Base-by-base conservation (phyloP, 352 stramenopile genomes). In the Plasmopara muralis region DNA sequence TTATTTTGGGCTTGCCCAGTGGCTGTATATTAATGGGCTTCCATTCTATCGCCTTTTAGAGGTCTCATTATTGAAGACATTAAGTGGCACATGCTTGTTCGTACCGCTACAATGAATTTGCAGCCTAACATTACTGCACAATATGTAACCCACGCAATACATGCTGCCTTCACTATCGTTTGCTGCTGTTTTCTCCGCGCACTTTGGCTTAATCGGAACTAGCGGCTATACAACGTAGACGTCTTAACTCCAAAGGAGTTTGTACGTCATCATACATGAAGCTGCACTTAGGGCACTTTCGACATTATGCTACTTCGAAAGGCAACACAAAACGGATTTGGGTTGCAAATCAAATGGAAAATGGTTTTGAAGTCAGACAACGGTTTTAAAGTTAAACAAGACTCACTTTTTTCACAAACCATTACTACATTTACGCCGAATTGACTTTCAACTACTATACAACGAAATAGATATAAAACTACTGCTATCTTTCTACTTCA, bases 1-100 rank as follows among this genome's bases (percentile, higher is more conserved):
- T 18, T 50, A 14, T 60, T 60, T 60, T 49, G 53, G 53, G 4
- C 10, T 16, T 60, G 52, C 25, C 0, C 0, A 7, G 45, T 60
- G 10, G 53, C 53, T 8, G 10, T 13, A 34, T 31, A 14, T 44
- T 29, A 53, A 44, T 53, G 38, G 38, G 31, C 38, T 13, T 39
- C 34, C 28, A 50, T 29, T 30, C 16, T 60, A 10, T 39, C 4
- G 7, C 53, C 53, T 15, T 48, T 60, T 35, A 2, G 3, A 30
- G 30, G 13, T 1, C 31, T 49, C 9, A 20, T 50, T 42, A 18
- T 18, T 16, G 38, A 13, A n/a, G 14, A 41, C n/a, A 2, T 41
- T 15, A 13, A 41, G 7, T 41, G 37, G 37, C 7, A 14, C 13
- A 16, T 41, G 37, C 8, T 41, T 15, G 37, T 41, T 13, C 16